Conservation (phyloP, 805 yeast genomes). For the Geotrichum ghanense region DNA sequence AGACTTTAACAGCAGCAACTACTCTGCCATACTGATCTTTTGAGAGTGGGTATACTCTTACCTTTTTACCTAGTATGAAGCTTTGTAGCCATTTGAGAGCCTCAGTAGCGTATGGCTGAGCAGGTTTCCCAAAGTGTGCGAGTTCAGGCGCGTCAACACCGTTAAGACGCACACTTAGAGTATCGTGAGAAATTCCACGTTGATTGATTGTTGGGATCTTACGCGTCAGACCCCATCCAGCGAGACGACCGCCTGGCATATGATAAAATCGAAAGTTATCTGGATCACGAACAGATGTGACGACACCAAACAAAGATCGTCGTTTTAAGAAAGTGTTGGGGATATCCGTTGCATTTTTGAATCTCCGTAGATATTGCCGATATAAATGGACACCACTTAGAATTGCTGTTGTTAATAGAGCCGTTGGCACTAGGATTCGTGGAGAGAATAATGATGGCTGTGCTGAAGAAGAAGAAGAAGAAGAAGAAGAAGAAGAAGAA, state of each 20-base stretch:
- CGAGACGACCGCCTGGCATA: slow-evolving; percentile 77
- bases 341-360: slow-evolving; percentile 38
- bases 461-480: too few relatives aligned
- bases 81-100: slow-evolving; percentile 67
- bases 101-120: slow-evolving; percentile 80
- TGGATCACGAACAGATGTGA: slow-evolving; percentile 89
- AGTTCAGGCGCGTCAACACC: slow-evolving; percentile 97
- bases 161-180: slow-evolving; percentile 72
- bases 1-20: slow-evolving; percentile 60
- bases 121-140: slow-evolving; percentile 86
- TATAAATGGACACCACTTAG: slow-evolving; percentile 36
- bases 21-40: slow-evolving; percentile 84
- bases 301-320: slow-evolving; percentile 52
- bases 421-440: not conserved
- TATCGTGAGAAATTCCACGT: slow-evolving; percentile 42
- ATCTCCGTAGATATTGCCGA: slow-evolving; percentile 36
- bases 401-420: slow-evolving; percentile 22
- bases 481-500: too few relatives aligned
- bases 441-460: not conserved
- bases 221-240: slow-evolving; percentile 94
- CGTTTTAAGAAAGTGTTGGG: slow-evolving; percentile 36
- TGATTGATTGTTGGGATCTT: slow-evolving; percentile 43
- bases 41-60: slow-evolving; percentile 67
- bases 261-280: slow-evolving; percentile 90
- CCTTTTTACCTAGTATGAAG: slow-evolving; percentile 52